These are phyloP conservation scores for Protomyces inouyei DNA, from an alignment of 1,139 yeast species.

Conservation along the genomic window DNA sequence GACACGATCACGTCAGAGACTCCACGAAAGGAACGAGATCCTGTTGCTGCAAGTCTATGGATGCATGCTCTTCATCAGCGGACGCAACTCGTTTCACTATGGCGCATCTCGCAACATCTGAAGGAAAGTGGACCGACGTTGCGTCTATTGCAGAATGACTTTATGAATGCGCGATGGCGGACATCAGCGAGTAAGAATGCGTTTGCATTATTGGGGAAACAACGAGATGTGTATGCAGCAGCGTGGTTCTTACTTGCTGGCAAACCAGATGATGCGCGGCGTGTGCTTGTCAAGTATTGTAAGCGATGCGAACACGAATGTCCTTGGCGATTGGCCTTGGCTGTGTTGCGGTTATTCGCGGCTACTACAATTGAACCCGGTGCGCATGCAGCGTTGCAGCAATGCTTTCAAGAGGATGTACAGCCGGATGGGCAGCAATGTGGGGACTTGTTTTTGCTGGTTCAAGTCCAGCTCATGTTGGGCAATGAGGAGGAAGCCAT, in stretches of 20 bases:
- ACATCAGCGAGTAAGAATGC: constrained; percentile 92
- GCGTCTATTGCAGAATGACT: constrained; percentile 70
- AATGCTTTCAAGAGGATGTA: background rate
- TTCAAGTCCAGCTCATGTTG: background rate
- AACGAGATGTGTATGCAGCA: constrained; percentile 78
- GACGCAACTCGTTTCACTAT: constrained; percentile 68
- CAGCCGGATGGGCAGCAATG: background rate
- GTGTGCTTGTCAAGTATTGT: constrained; percentile 53
- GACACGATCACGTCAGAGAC: constrained; percentile 41
- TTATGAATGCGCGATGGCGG: constrained; percentile 66
- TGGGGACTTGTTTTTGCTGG: background rate
- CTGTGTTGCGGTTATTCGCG: constrained; percentile 43
- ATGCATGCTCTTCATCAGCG: constrained; percentile 76
- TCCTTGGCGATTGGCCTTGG: constrained; percentile 71
- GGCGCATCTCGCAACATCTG: constrained; percentile 74
- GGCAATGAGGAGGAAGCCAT: background rate
- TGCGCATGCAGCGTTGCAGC: background rate
- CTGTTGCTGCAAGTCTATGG: constrained; percentile 65
- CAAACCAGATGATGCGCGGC: constrained; percentile 68
- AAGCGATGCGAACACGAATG: constrained; percentile 58
- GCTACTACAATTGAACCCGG: background rate
- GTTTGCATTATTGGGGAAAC: constrained; percentile 81
- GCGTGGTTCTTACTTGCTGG: constrained; percentile 81
- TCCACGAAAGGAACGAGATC: constrained; percentile 50
- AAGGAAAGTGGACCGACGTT: constrained; percentile 79